Evolutionary conservation across 2,329 filamentous ascomycete genomes (phyloP).

Genomic region (Orbilia ellipsospora): DNA sequence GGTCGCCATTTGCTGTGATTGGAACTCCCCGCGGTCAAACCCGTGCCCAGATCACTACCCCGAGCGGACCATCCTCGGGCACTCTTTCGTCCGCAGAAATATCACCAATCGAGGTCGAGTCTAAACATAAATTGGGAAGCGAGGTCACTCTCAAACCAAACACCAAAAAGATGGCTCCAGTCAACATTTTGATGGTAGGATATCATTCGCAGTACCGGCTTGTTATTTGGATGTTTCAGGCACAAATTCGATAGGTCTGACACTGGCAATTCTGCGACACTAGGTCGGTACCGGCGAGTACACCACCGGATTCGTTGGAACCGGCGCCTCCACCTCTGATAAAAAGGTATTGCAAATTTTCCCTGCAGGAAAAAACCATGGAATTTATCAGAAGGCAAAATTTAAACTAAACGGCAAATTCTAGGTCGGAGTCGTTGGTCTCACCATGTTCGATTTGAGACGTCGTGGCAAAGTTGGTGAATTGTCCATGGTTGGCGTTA

Average conservation of each 20-base stretch:
- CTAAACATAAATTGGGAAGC: slow-evolving; percentile 51
- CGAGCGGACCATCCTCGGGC: slow-evolving; percentile 51
- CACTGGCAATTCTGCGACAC: slow-evolving; percentile 6
- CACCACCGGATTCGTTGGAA: slow-evolving; percentile 92
- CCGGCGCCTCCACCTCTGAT: slow-evolving; percentile 84
- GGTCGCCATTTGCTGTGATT: slow-evolving; percentile 54
- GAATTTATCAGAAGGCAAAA: slow-evolving; percentile 30
- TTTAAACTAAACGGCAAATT: slow-evolving; percentile 24
- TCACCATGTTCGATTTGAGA: slow-evolving; percentile 89
- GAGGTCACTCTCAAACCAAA: slow-evolving; percentile 55
- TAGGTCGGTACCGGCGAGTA: slow-evolving; percentile 94
- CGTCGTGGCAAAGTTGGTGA: slow-evolving; percentile 87
- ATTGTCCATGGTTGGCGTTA: slow-evolving; percentile 88
- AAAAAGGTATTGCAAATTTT: slow-evolving; percentile 72
- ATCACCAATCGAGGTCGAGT: slow-evolving; percentile 54
- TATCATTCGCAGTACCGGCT: not conserved
- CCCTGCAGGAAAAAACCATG: not conserved
- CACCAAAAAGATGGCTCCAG: slow-evolving; percentile 62
- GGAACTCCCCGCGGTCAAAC: slow-evolving; percentile 55
- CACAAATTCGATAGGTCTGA: slow-evolving; percentile 18
- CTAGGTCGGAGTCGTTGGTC: slow-evolving; percentile 83
- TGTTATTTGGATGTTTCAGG: not conserved
- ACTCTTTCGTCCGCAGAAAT: slow-evolving; percentile 52
- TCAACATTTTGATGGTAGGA: slow-evolving; percentile 76
- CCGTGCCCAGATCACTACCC: slow-evolving; percentile 54